phyloP scores from a whole-genome alignment of 2,329 filamentous ascomycete genomes.

The Penicillium sp. region DNA sequence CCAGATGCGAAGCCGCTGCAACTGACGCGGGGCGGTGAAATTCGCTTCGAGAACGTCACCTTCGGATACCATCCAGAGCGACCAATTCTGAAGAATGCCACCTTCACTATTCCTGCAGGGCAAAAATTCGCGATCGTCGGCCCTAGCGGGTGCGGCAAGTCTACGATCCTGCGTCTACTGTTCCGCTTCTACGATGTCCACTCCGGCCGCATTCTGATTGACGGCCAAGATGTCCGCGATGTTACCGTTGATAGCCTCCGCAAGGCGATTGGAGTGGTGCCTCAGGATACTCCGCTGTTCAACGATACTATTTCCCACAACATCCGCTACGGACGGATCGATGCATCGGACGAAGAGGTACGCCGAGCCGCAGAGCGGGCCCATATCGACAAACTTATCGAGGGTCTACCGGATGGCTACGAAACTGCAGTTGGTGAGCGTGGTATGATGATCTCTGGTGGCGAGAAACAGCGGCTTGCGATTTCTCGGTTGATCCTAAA shows the following conservation, averaged over 20 bases:
- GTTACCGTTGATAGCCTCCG: slow-evolving; percentile 79
- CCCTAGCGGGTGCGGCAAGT: slow-evolving; percentile 93
- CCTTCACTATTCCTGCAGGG: slow-evolving; percentile 84
- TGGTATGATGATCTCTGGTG: slow-evolving; percentile 93
- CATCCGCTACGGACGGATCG: slow-evolving; percentile 84
- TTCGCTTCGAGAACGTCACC: slow-evolving; percentile 88
- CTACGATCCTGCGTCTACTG: slow-evolving; percentile 80
- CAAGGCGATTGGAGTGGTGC: slow-evolving; percentile 85
- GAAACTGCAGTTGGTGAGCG: slow-evolving; percentile 87
- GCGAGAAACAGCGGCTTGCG: slow-evolving; percentile 88
- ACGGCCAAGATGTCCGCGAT: slow-evolving; percentile 85
- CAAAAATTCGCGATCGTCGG: slow-evolving; percentile 96
- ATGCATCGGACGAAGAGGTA: slow-evolving; percentile 69
- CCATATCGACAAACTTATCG: slow-evolving; percentile 77
- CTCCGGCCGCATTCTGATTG: slow-evolving; percentile 78
- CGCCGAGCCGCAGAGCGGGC: slow-evolving; percentile 74
- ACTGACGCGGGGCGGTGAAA: slow-evolving; percentile 76
- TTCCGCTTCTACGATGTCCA: slow-evolving; percentile 95
- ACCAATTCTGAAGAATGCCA: slow-evolving; percentile 80
- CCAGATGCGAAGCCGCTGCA: slow-evolving; percentile 68
- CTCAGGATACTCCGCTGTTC: slow-evolving; percentile 94
- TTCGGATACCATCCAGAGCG: slow-evolving; percentile 88
- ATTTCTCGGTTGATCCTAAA: slow-evolving; percentile 81
- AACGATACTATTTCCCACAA: slow-evolving; percentile 96
- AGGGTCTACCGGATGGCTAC: slow-evolving; percentile 80